Percentiles rank a stretch among this genome's conserved stretches.
Conservation (phyloP, 441 rosid genomes). For the Populus trichocarpa region DNA sequence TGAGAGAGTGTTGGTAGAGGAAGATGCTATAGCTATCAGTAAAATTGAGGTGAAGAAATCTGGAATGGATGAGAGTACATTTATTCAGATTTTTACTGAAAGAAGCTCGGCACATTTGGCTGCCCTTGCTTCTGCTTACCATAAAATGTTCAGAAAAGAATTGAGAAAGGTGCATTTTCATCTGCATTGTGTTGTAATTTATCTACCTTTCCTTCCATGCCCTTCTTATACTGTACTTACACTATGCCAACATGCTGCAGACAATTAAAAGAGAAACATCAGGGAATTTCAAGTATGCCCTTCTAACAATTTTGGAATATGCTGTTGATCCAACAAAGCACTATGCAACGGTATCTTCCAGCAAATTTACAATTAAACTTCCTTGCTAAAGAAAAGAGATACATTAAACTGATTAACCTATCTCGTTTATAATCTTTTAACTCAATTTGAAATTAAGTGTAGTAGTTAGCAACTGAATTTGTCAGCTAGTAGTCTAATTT, state of each 20-base stretch:
- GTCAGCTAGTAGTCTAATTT: background rate
- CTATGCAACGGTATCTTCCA: no score
- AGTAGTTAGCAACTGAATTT: background rate
- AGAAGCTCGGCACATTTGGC: conserved; percentile 69
- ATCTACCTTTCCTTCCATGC: background rate
- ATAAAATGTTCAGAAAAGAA: conserved; percentile 40
- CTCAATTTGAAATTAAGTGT: background rate
- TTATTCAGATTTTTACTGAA: conserved; percentile 59
- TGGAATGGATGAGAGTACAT: conserved; percentile 40
- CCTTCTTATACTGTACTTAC: no score
- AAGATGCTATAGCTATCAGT: conserved; percentile 52
- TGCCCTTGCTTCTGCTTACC: conserved; percentile 46
- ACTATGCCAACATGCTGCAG: conserved; percentile 26
- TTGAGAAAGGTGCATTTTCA: conserved; percentile 45
- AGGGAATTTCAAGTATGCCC: conserved; percentile 52
- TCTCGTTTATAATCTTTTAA: background rate
- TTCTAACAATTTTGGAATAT: conserved; percentile 24
- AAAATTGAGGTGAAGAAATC: conserved; percentile 45
- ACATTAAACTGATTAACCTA: background rate
- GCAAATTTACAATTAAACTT: conserved; percentile 47
- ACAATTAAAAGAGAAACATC: conserved; percentile 59
- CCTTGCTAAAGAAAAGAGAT: no score
- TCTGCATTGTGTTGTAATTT: background rate
- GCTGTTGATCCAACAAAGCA: no score
- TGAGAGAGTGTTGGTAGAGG: conserved; percentile 43